Percentiles rank a stretch among this genome's conserved stretches.
Evolutionary conservation across 2,329 filamentous ascomycete species (phyloP).

Genomic region (Trichoderma sp.): DNA sequence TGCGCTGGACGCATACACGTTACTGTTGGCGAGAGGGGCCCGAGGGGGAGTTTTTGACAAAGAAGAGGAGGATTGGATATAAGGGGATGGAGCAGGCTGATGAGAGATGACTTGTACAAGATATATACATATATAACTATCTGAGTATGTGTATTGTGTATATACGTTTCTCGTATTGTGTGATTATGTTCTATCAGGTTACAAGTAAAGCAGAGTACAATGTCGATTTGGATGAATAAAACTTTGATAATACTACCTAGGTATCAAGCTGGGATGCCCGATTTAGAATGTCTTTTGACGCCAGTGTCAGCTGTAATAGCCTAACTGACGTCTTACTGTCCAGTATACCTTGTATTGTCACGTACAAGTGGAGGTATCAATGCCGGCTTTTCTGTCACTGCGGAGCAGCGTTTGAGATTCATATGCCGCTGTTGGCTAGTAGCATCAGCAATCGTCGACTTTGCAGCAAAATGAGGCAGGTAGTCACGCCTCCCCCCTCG

Average conservation of each 20-base stretch:
- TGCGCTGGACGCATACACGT: conserved; percentile 14
- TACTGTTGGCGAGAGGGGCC: conserved; percentile 1
- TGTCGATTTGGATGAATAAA: background rate
- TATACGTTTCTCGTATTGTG: background rate
- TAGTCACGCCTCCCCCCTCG: background rate
- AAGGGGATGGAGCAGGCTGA: background rate
- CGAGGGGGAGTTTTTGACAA: background rate
- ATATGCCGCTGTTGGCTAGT: background rate
- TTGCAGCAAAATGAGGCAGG: background rate
- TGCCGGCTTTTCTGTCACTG: background rate
- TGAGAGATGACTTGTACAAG: background rate
- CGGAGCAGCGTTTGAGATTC: background rate
- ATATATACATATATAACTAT: background rate
- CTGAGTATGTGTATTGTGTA: background rate
- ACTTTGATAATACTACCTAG: background rate
- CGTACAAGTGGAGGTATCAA: background rate
- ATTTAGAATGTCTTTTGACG: background rate
- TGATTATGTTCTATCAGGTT: background rate
- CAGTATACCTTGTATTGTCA: background rate
- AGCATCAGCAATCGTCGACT: background rate
- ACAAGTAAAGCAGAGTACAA: background rate
- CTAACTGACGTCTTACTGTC: background rate
- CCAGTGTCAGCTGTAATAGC: background rate
- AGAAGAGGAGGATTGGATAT: background rate
- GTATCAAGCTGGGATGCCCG: background rate